Base-by-base conservation (phyloP, 805 yeast genomes). In the Cyberlindnera xylosilytica region DNA sequence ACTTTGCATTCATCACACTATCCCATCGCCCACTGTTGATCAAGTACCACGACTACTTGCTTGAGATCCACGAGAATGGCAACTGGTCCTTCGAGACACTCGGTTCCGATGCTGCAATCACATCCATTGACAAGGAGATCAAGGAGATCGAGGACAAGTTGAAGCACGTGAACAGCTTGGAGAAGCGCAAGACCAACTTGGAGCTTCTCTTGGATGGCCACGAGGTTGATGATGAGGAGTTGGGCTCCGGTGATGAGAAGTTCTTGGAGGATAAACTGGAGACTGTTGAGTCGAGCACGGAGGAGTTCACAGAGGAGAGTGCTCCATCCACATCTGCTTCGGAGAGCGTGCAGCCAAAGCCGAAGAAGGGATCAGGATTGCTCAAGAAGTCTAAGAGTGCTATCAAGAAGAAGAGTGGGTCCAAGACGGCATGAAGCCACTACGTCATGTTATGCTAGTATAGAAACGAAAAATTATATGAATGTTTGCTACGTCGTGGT, bases 1-100 rank as follows among this genome's bases (percentile, higher is more conserved):
- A 78, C 34, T 83, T 87, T 61, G 84, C 95, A 1, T 78, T 86
- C 50, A 78, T 89, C 42, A 87, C 96, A 2, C 76, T 89, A 45
- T 77, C 87, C 20, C 96, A 89, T 61, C 75, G 97, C 36, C 91
- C 95, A 23, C 72, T 87, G 33, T 70, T 89, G 59, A 77, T 87
- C 65, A 87, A 87, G 62, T 89, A 88, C 61, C 97, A 89, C 61
- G 89, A 83, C 51, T 78, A 75, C 51, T 68, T 87, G 20, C 66
- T 90, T 42, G 87, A 84, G 51, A 74, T 90, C 31, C 75, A 82
- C 22, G 76, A 75, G 27, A 72, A 73, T 34, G 73, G 77, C 8
- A 64, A 66, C 30, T 83, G 85, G 81, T 70, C 70, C 44, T 65
- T 82, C 62, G 84, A 82, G 52, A 78, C 80, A 46, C 69, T 81